A percentile compares a stretch with the other conserved stretches of the same genome.
These are phyloP conservation scores for Cydonia oblonga DNA, from an alignment of 331 rosid genomes.

Conservation along the genomic window DNA sequence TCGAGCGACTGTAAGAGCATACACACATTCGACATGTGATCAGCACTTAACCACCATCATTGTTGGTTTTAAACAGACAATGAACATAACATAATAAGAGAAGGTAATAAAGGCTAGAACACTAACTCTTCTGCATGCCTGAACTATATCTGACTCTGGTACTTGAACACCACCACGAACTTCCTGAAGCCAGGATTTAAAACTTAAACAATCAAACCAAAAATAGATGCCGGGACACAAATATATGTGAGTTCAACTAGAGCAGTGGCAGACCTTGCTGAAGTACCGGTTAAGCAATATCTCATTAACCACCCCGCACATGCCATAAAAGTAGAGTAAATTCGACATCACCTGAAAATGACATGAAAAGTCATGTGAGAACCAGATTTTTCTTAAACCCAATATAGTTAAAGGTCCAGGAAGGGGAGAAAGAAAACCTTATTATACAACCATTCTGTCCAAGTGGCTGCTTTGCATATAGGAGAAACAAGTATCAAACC, in stretches of 20 bases:
- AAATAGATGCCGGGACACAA: background rate
- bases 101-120: background rate
- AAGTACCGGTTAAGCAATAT: conserved; percentile 77
- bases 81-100: background rate
- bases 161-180: conserved; percentile 51
- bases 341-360: conserved; percentile 64
- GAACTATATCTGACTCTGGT: conserved; percentile 67
- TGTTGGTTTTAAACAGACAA: background rate
- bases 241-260: background rate
- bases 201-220: conserved; percentile 10
- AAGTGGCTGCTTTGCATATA: conserved; percentile 71
- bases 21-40: conserved; percentile 13
- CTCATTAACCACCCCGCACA: conserved; percentile 87
- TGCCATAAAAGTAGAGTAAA: conserved; percentile 82
- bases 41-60: conserved; percentile 7
- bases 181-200: conserved; percentile 45
- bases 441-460: conserved; percentile 91
- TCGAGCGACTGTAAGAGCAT: conserved; percentile 61
- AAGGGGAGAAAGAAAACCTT: conserved; percentile 41
- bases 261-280: conserved; percentile 57
- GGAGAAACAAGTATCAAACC: conserved; percentile 96
- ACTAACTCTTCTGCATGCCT: conserved; percentile 88
- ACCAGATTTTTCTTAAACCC: conserved; percentile 5
- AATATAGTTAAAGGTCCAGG: conserved; percentile 13
- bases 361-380: conserved; percentile 13